Evolutionary conservation across 2,329 filamentous ascomycete genomes (phyloP), one percentile per base, ranked within the genome.

Genomic region (Cercospora nicotianae): DNA sequence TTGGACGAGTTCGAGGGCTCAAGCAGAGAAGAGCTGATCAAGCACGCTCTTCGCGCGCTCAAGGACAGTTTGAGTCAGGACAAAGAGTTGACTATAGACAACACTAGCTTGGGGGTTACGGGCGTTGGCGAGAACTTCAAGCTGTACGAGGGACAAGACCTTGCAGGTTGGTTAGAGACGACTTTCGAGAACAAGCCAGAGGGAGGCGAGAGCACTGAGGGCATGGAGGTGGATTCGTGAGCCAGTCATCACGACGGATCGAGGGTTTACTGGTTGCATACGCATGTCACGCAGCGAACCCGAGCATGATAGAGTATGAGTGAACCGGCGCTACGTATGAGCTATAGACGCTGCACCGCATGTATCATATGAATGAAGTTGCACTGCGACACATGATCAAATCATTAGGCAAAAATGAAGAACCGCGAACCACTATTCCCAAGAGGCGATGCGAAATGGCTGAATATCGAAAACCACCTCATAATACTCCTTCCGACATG

Each of bases 1-100:
- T 82, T 97, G 69, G 94, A 96, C 71, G 83, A 89, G 73, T 98
- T 99, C 80, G 87, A 88, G 76, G 86, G 87, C 72, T 90, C 89
- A 78, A 88, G 86, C 71, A 86, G 92, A 75, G 94, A 97, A 78
- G 92, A 96, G 81, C 84, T 99, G 77, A 90, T 99, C 76, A 89
- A 89, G 81, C 95, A 99, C 83, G 95, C 94, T 33, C 84, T 99
- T 78, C 87, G 88, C 78, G 94, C 95, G 62, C 84, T 99, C 78
- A 97, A 97, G 86, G 95, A 99, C 85, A 96, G 91, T 75, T 84
- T 99, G 79, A 91, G 92, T 67, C 94, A 98, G 87, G 95, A 99
- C 82, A 96, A 96, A 85, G 94, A 98, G 86, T 84, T 99, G 80
- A 98, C 94, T 65, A 88, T 97, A 48, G 95, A 98, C 80, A 99